Base-by-base conservation (phyloP, 2,329 filamentous ascomycete genomes). In the Penicillium polonicum region DNA sequence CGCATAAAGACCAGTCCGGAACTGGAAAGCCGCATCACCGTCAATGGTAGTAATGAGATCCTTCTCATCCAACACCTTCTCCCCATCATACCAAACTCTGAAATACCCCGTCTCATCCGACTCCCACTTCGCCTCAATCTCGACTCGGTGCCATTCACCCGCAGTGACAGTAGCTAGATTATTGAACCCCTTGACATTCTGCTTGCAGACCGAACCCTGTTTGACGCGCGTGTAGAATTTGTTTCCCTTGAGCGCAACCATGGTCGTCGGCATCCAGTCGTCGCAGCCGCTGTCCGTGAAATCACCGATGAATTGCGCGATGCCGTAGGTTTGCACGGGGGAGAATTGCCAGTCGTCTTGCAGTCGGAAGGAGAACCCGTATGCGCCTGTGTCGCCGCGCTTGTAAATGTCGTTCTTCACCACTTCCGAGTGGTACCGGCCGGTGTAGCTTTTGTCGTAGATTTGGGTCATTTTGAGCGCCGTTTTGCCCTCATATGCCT, bases 341-440 rank as follows among this genome's bases (percentile, higher is more conserved):
- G 67, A 62, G 64, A 80, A 80, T 60, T 82, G 67, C 80, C 80
- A 82, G 57, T 70, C 53, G 0, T 77, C 65, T 27, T 76, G 72
- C 8, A 83, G 75, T n/a, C 79, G 77, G 71, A 83, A 82, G 0
- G 72, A 70, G 66, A 83, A 83, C 36, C 80, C 79, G 70, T 83
- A 82, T 70, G 78, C 81, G 25, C 75, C 76, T 21, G 69, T 70
- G 55, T 82, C 76, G 46, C 76, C 78, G 54, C 73, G 75, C 58
- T 72, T 68, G 70, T 82, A 82, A 19, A 73, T 79, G 59, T 77
- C 67, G 63, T 76, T 69, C 60, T 77, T 73, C 57, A 73, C 70
- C 13, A 76, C 77, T 67, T 82, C 80, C 38, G 80, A 78, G 70
- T 82, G 80, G 68, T 81, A 82, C 10, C 79, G 78, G 21, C 75